These are phyloP conservation scores for Zelonia costaricensis DNA, from an alignment of 208 protist species.

Conservation along the genomic window DNA sequence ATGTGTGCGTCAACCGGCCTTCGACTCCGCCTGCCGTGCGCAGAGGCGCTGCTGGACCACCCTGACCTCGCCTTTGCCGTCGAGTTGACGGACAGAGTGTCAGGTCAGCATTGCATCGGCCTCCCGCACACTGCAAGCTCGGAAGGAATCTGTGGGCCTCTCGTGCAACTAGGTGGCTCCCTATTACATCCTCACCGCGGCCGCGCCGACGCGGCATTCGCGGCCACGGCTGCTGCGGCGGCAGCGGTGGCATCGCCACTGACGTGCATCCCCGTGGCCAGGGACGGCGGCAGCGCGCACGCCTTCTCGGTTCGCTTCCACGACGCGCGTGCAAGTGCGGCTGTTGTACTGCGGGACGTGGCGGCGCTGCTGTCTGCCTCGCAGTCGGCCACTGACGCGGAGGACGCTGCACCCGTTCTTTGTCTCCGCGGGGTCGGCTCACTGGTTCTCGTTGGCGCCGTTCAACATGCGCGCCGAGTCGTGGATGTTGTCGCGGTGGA, in stretches of 20 bases:
- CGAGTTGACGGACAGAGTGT: conserved; percentile 11
- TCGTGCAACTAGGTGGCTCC: conserved; percentile 32
- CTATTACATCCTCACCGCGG: conserved; percentile 45
- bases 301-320: background rate
- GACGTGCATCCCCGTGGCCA: no score
- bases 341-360: background rate
- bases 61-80: conserved; percentile 56
- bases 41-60: conserved; percentile 46
- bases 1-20: no score
- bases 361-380: background rate
- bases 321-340: conserved; percentile 2
- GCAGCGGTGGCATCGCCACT: no score
- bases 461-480: background rate
- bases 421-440: no score
- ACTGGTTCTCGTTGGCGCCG: background rate
- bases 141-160: no score
- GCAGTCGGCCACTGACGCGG: no score
- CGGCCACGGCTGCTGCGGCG: background rate
- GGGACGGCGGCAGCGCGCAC: background rate
- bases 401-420: no score
- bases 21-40: conserved; percentile 47
- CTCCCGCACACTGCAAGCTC: no score
- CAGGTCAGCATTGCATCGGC: background rate
- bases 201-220: conserved; percentile 20
- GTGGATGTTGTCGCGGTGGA: conserved; percentile 1